These are phyloP conservation scores for Ogataea parapolymorpha DNA, from an alignment of 805 yeast species.

Conservation along the genomic window DNA sequence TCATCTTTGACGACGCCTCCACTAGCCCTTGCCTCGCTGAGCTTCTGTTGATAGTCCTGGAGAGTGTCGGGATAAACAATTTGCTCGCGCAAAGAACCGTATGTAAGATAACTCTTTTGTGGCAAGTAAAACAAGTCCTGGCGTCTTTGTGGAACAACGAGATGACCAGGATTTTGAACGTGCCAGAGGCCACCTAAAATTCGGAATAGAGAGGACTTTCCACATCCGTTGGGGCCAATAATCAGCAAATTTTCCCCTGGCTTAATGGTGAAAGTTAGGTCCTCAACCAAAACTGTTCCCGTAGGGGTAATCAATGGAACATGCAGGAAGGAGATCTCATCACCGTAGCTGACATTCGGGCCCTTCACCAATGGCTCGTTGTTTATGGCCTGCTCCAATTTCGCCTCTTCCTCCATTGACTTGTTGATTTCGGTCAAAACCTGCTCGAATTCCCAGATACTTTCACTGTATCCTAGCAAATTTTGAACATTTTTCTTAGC, in stretches of 20 bases:
- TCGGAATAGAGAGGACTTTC: slow-evolving; percentile 88
- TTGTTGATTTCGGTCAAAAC: slow-evolving; percentile 50
- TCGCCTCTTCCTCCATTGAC: slow-evolving; percentile 23
- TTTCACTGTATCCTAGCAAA: slow-evolving; percentile 73
- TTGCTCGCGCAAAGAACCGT: slow-evolving; percentile 80
- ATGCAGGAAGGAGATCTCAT: slow-evolving; percentile 65
- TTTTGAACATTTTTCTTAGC: slow-evolving; percentile 82
- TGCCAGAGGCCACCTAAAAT: slow-evolving; percentile 95
- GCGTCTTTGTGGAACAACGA: slow-evolving; percentile 61
- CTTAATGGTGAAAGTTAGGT: slow-evolving; percentile 66
- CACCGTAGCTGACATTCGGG: slow-evolving; percentile 41
- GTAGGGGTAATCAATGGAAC: slow-evolving; percentile 87
- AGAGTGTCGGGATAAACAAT: slow-evolving; percentile 81
- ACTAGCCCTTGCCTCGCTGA: slow-evolving; percentile 34
- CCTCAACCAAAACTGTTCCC: slow-evolving; percentile 65
- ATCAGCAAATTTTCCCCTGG: slow-evolving; percentile 83
- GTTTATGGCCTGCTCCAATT: slow-evolving; percentile 15
- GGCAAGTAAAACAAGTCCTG: slow-evolving; percentile 84
- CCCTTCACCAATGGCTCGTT: slow-evolving; percentile 30
- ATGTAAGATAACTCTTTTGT: slow-evolving; percentile 83
- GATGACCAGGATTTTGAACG: slow-evolving; percentile 49
- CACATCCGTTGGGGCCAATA: slow-evolving; percentile 96
- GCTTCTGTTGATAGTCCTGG: slow-evolving; percentile 45
- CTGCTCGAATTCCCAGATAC: slow-evolving; percentile 68
- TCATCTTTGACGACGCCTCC: slow-evolving; percentile 37